These are phyloP conservation scores for Madurella fahalii DNA, from an alignment of 2,329 filamentous ascomycete genomes.

Conservation along the genomic window DNA sequence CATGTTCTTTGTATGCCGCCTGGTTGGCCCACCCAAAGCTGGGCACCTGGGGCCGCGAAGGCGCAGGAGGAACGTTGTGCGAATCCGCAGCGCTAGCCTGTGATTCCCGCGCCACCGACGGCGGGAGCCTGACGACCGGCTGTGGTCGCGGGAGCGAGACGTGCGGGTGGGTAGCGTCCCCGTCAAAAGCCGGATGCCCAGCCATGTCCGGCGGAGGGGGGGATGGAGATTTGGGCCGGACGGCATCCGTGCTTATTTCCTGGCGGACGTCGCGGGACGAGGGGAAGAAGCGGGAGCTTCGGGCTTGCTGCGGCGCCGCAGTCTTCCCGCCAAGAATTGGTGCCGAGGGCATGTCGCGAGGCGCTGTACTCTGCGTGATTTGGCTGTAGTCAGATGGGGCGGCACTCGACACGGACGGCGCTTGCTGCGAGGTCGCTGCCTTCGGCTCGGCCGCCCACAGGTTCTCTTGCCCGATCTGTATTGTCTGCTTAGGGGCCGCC, in stretches of 20 bases:
- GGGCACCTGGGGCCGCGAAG: slow-evolving; percentile 15
- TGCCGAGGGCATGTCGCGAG: slow-evolving; percentile 14
- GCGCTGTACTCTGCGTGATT: slow-evolving; percentile 10
- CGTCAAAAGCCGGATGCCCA: slow-evolving; percentile 68
- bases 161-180: slow-evolving; percentile 60
- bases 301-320: slow-evolving; percentile 39
- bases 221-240: slow-evolving; percentile 55
- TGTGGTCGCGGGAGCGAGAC: slow-evolving; percentile 66
- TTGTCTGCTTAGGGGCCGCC: slow-evolving; percentile 27
- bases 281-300: slow-evolving; percentile 59
- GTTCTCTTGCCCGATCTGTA: slow-evolving; percentile 29
- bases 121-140: slow-evolving; percentile 78
- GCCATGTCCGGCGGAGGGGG: slow-evolving; percentile 68
- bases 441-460: slow-evolving; percentile 22
- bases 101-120: slow-evolving; percentile 40
- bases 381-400: slow-evolving; percentile 17
- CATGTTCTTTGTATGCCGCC: slow-evolving; percentile 21
- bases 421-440: slow-evolving; percentile 11
- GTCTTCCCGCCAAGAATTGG: slow-evolving; percentile 19
- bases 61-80: not conserved
- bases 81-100: slow-evolving; percentile 2
- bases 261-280: slow-evolving; percentile 32
- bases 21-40: slow-evolving; percentile 23
- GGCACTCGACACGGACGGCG: slow-evolving; percentile 7
- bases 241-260: slow-evolving; percentile 31